Base-by-base conservation (phyloP, 75 land plant species). In the Pinus albicaulis region DNA sequence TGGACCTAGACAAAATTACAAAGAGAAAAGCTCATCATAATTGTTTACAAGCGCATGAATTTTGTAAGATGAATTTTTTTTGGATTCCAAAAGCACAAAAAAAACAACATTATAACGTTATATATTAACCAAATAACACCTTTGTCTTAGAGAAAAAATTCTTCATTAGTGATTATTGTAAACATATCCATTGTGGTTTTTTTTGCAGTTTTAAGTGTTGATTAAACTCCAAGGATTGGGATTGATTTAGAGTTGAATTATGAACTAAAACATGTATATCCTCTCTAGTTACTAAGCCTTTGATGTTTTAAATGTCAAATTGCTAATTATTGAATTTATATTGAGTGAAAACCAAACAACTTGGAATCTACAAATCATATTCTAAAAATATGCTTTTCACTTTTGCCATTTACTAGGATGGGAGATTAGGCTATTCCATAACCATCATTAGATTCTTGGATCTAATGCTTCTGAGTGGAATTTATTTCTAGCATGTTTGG, bases 281-380 rank as follows among this genome's bases (percentile, higher is more conserved):
- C 14, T 36, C 59, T 55, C 57, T 52, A 53, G 71, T 62, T 25
- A 19, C 52, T 64, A 83, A 76, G 38, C 38, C 48, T 59, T 59
- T 70, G 65, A 65, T 72, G 81, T 31, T 14, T 52, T 56, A 41
- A 15, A 25, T 3, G 41, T 28, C 53, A 10, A 23, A 7, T 52
- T 71, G 53, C 14, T 56, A 25, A 23, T 75, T n/a, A 55, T 22
- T 41, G 71, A 61, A 78, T 77, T 22, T 44, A 60, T 23, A 26
- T 17, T 22, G 86, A 65, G 62, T 83, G 48, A 48, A 86, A 73
- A 17, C 90, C 90, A 79, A 88, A 88, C 55, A 86, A 31, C 77
- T 68, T 86, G 72, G 26, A 75, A 23, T 63, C 31, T 26, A 15
- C 6, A 26, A 57, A 55, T 72, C 31, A 7, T 23, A 31, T 72